Base-by-base conservation (phyloP, 176 grass and related monocot genomes). In the Neostapfia colusana region DNA sequence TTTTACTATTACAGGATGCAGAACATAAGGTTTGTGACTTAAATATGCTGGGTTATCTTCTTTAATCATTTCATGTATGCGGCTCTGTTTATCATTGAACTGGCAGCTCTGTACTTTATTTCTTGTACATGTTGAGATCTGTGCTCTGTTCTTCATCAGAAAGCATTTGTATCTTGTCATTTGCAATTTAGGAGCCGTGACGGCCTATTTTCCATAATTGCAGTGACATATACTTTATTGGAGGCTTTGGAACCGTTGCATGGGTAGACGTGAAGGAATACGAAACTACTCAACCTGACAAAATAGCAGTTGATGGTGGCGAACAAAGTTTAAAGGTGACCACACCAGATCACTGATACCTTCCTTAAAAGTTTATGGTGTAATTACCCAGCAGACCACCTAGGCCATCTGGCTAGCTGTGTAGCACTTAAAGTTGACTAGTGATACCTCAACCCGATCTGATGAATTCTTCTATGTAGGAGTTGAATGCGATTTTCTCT, bases 1-100 rank as follows among this genome's bases (percentile, higher is more conserved):
- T 99, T 99, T 73, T 95, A 92, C 77, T 99, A 99, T 85, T 99
- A 95, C 66, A 91, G 87, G 68, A 95, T 98, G 95, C 88, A 92
- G 43, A 95, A 83, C 69, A 99, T 99, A 80, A 92, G 95, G 95
- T 99, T 28, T 74, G 64, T 65, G 69, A 49, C 46, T 75, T 78
- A 15, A 39, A 63, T 69, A 54, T 79, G 3, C 25, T 8, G 18
- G n/a, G 4, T 43, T 70, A 55, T 86, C 28, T 40, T 40, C n/a
- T 64, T 82, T 0, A 31, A 65, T 63, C 21, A 65, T 78, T 72
- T 50, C 48, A 56, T 76, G 2, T 65, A 78, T 69, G 3, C 2
- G 0, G 14, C 66, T 72, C 38, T 9, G 37, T 57, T 48, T 70
- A 51, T 51, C 46, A 49, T 24, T 57, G 54, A 24, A 24, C 8